Conservation (phyloP, 2,329 filamentous ascomycete species). For the Trichoderma citrinoviride region DNA sequence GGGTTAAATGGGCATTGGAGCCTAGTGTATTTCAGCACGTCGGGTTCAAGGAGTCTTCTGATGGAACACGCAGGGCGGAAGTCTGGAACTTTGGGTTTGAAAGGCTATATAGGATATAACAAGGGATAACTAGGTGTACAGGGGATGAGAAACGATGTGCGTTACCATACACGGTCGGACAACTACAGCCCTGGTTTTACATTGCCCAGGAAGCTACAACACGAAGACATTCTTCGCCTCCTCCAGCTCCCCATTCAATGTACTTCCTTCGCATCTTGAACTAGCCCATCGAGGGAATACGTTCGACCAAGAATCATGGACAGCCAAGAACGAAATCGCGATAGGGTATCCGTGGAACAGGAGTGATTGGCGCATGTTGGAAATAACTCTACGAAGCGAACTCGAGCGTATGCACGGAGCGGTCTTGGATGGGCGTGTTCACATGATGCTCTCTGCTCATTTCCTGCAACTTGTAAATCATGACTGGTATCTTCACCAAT, state of each 20-base stretch:
- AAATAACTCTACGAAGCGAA: too few relatives aligned
- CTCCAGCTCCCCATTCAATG: too few relatives aligned
- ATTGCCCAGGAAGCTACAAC: too few relatives aligned
- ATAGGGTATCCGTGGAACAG: background rate
- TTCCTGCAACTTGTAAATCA: too few relatives aligned
- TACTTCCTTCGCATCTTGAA: background rate
- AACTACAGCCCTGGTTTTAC: too few relatives aligned
- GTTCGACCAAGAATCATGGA: background rate
- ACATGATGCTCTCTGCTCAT: too few relatives aligned
- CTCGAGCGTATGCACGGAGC: too few relatives aligned
- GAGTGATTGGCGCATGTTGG: background rate
- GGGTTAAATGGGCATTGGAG: conserved; percentile 39
- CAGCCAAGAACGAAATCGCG: background rate
- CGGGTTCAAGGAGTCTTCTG: conserved; percentile 35
- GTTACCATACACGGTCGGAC: too few relatives aligned
- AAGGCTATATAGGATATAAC: conserved; percentile 12
- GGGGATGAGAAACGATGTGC: too few relatives aligned
- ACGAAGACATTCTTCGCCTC: too few relatives aligned
- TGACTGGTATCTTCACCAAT: too few relatives aligned
- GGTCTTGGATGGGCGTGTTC: too few relatives aligned
- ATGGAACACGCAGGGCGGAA: conserved; percentile 30
- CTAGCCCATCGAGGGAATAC: background rate
- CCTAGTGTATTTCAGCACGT: conserved; percentile 41
- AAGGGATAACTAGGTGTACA: background rate
- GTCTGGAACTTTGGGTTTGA: conserved; percentile 41